Evolutionary conservation across 2,329 filamentous ascomycete genomes (phyloP).

Genomic region (Fusarium solani-melongenae): DNA sequence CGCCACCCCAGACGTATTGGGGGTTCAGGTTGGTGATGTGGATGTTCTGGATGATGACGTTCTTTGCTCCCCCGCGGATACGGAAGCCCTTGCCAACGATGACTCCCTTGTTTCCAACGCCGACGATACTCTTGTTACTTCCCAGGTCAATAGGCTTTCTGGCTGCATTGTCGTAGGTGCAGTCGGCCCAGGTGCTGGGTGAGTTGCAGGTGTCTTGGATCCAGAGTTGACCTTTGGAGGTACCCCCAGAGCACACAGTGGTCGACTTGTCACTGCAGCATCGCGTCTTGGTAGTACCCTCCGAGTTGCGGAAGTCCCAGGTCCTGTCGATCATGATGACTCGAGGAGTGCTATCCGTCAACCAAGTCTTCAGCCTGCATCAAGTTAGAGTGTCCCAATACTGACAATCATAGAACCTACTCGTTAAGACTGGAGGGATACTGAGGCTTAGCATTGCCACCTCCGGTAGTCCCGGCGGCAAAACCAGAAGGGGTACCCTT

Average conservation of each 20-base stretch:
- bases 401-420: conserved; percentile 49
- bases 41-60: conserved; percentile 70
- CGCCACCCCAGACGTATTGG: conserved; percentile 68
- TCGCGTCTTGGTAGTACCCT: conserved; percentile 61
- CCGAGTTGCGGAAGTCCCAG: conserved; percentile 65
- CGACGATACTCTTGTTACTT: conserved; percentile 68
- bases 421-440: conserved; percentile 64
- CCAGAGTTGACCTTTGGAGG: conserved; percentile 23
- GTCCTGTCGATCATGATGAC: conserved; percentile 68
- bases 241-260: conserved; percentile 18
- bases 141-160: conserved; percentile 60
- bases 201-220: conserved; percentile 60
- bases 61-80: conserved; percentile 57
- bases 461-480: conserved; percentile 67
- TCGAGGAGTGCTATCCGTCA: conserved; percentile 63
- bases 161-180: conserved; percentile 62
- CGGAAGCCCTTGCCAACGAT: conserved; percentile 68
- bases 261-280: conserved; percentile 66
- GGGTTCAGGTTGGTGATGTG: conserved; percentile 65
- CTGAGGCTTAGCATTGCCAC: conserved; percentile 63
- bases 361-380: conserved; percentile 53
- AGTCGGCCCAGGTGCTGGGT: conserved; percentile 61
- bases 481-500: conserved; percentile 53
- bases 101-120: conserved; percentile 61
- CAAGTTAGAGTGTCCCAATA: not conserved